Base-by-base conservation (phyloP, 2,329 filamentous ascomycete species). In the Curvularia spicifera region DNA sequence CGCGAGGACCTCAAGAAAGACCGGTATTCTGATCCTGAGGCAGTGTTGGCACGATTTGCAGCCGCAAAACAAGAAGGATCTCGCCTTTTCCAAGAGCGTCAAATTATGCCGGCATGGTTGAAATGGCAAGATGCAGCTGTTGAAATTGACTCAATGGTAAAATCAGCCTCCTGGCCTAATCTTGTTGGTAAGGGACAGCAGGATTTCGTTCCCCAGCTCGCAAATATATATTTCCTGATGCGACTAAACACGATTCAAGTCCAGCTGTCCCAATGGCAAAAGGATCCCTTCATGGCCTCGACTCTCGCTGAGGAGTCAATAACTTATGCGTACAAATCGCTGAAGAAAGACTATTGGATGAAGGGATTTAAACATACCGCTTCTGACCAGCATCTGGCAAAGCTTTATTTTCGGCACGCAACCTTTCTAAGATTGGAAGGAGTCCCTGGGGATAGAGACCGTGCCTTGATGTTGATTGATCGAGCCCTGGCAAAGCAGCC, bases 181-280 rank as follows among this genome's bases (percentile, higher is more conserved):
- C 33, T 68, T n/a, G 31, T 52, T 13, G 40, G 35, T 9, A 15
- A 42, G 35, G 61, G 63, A 13, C 56, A 57, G 1, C 24, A 51
- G 3, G n/a, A 53, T 0, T 69, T 71, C 13, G 40, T 65, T 13
- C 31, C 50, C 4, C 57, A 56, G 15, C 40, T 68, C 1, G 67
- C 60, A 0, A 47, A 63, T 12, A 22, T 64, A 3, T 65, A 66
- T 26, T 68, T 69, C 20, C 31, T 60, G 5, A 56, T 67, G 33
- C 59, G 53, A 12, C 60, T 68, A 20, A 68, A 66, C 37, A 56
- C 59, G n/a, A 54, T 47, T 7, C 65, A 65, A 24, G 15, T 63
- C 15, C 39, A 59, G 35, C 48, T 64, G 35, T 31, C 18, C 8
- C 53, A 37, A 8, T 59, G 57, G 37, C 20, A 55, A 42, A 46